Evolutionary conservation across 2,329 filamentous ascomycete genomes (phyloP).

Genomic region (Botryosphaeria dothidea): DNA sequence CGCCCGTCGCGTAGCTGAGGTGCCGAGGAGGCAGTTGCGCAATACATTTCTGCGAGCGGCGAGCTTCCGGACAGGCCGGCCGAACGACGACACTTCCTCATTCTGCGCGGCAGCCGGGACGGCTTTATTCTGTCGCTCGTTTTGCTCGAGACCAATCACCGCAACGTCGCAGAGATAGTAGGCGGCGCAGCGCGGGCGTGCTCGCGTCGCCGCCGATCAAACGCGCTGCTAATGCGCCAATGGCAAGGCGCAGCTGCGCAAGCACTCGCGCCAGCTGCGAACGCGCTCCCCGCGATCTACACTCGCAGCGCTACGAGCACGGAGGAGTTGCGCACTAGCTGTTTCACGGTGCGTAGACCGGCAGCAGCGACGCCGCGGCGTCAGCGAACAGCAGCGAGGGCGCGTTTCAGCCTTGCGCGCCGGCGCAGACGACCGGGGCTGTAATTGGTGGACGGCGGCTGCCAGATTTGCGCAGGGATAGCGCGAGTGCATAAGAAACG

Average conservation of each 20-base stretch:
- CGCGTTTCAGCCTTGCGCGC: slow-evolving; percentile 4
- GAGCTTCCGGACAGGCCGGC: not conserved
- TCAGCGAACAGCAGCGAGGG: not conserved
- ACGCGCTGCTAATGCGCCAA: not conserved
- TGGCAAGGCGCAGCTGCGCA: not conserved
- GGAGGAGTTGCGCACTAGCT: not conserved
- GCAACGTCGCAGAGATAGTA: slow-evolving; percentile 1
- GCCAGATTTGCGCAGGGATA: slow-evolving; percentile 11
- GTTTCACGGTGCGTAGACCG: not conserved
- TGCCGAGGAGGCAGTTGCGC: not conserved
- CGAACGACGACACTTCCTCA: not conserved
- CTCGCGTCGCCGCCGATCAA: slow-evolving; percentile 7
- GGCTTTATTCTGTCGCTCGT: not conserved
- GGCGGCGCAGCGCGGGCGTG: not conserved
- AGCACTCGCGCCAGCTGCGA: not conserved
- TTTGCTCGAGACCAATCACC: not conserved
- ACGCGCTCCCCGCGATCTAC: not conserved
- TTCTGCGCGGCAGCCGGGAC: not conserved
- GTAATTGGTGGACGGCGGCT: not conserved
- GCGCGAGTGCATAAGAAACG: slow-evolving; percentile 4
- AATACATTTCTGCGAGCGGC: not conserved
- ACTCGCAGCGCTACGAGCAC: not conserved
- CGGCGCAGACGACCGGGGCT: not conserved
- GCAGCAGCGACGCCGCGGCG: not conserved
- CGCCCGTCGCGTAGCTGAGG: not conserved